These are phyloP conservation scores for Trametes polyzona DNA, from an alignment of 1,284 basidiomycete species.

Conservation along the genomic window DNA sequence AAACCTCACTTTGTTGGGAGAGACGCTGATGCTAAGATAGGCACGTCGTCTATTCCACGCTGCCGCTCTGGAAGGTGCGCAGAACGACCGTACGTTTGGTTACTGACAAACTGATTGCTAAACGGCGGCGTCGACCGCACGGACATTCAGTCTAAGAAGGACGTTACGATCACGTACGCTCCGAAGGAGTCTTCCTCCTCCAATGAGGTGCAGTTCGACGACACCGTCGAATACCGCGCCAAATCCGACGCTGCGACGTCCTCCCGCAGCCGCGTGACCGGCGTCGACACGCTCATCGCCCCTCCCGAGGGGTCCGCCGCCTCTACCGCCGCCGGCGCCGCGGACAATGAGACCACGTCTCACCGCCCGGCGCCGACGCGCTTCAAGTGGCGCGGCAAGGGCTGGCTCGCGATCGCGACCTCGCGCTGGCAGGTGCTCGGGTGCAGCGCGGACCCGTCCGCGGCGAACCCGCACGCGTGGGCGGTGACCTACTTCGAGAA, in stretches of 20 bases:
- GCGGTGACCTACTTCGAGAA: constrained; percentile 54
- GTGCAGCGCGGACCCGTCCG: constrained; percentile 32
- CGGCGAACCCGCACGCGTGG: constrained; percentile 38
- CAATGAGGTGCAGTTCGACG: constrained; percentile 39
- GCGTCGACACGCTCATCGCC: constrained; percentile 40
- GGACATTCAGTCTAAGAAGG: constrained; percentile 39
- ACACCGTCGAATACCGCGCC: constrained; percentile 44
- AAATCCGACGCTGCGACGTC: constrained; percentile 30
- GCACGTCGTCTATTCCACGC: constrained; percentile 48
- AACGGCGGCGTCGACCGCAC: not conserved
- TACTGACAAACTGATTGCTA: not conserved
- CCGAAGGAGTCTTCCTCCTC: constrained; percentile 17
- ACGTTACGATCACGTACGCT: constrained; percentile 50
- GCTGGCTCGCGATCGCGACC: constrained; percentile 45
- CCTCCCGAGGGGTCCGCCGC: constrained; percentile 18
- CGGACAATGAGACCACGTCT: not conserved
- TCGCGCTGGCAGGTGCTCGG: constrained; percentile 55
- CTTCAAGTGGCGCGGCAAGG: constrained; percentile 52
- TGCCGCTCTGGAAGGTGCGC: constrained; percentile 52
- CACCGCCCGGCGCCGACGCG: constrained; percentile 30
- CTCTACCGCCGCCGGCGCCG: not conserved
- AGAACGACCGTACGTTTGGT: not conserved
- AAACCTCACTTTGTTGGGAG: not conserved
- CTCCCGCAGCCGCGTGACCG: constrained; percentile 38
- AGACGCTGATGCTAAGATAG: constrained; percentile 23